Evolutionary conservation across 257 asterid species (phyloP).

Genomic region (Lantana camara): DNA sequence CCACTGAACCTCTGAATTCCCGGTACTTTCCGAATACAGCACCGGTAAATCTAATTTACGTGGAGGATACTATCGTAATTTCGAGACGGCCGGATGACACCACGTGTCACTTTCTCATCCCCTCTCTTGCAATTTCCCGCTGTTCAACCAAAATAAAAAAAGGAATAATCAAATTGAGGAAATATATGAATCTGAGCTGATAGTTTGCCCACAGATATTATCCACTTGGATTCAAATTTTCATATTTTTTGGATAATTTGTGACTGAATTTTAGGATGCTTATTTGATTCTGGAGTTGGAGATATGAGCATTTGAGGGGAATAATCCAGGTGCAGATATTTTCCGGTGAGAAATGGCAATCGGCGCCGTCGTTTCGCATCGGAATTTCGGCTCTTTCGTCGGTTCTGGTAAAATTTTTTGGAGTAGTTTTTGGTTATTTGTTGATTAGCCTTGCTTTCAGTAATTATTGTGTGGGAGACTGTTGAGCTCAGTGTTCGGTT

Average conservation of each 20-base stretch:
- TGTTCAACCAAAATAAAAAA: conserved; percentile 13
- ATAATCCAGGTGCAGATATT: conserved; percentile 5
- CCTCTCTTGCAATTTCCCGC: conserved; percentile 30
- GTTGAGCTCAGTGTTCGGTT: conserved; percentile 15
- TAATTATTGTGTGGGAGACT: background rate
- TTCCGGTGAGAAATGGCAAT: conserved; percentile 68
- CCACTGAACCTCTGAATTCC: background rate
- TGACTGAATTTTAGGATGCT: background rate
- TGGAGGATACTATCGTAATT: conserved; percentile 2
- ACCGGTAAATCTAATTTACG: background rate
- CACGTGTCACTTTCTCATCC: conserved; percentile 42
- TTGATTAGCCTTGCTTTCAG: background rate
- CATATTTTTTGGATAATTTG: background rate
- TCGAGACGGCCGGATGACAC: conserved; percentile 5
- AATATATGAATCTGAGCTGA: background rate
- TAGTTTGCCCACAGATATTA: conserved; percentile 22
- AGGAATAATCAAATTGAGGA: background rate
- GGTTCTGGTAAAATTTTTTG: conserved; percentile 54
- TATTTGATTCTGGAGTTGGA: background rate
- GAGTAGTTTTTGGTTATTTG: background rate
- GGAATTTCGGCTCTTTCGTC: conserved; percentile 66
- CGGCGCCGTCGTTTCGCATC: conserved; percentile 72
- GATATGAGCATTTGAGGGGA: conserved; percentile 8
- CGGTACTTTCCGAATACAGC: no score
- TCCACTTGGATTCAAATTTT: conserved; percentile 30